phyloP scores from a whole-genome alignment of 2,329 filamentous ascomycete genomes.

The Fusarium virguliforme region DNA sequence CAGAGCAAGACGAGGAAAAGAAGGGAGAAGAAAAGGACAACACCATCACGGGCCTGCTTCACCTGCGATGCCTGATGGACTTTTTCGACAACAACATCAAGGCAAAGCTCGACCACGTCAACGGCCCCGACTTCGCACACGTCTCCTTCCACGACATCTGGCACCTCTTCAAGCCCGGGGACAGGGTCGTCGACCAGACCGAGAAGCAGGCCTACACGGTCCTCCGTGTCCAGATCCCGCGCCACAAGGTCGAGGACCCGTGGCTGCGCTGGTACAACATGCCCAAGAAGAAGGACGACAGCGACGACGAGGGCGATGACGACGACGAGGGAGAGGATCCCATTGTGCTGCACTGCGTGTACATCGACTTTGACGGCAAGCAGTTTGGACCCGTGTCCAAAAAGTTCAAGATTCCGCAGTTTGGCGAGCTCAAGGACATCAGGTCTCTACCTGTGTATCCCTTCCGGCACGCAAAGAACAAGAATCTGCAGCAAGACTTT shows the following conservation, averaged over 20 bases:
- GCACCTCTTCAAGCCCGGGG: not conserved
- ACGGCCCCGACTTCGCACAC: not conserved
- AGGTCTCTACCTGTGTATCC: conserved; percentile 50
- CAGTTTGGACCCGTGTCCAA: conserved; percentile 49
- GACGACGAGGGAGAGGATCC: not conserved
- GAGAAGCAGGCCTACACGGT: not conserved
- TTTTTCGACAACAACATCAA: conserved; percentile 3
- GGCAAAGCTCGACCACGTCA: not conserved
- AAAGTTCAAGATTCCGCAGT: conserved; percentile 46
- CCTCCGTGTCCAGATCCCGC: not conserved
- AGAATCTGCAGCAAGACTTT: conserved; percentile 28
- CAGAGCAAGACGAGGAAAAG: not conserved
- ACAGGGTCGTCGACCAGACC: not conserved
- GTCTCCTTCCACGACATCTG: conserved; percentile 1
- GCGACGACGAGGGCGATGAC: not conserved
- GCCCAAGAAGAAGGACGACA: not conserved
- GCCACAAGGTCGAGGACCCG: not conserved
- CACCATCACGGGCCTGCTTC: not conserved
- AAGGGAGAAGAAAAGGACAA: not conserved
- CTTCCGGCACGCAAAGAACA: conserved; percentile 29
- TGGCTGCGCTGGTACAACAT: not conserved
- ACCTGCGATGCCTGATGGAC: not conserved
- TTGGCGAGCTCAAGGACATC: conserved; percentile 49
- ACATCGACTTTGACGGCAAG: conserved; percentile 54
- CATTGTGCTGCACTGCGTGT: not conserved